A percentile compares a stretch with the other conserved stretches of the same genome.
Conservation (phyloP, 2,329 filamentous ascomycete species). For the Penicillium sp. region DNA sequence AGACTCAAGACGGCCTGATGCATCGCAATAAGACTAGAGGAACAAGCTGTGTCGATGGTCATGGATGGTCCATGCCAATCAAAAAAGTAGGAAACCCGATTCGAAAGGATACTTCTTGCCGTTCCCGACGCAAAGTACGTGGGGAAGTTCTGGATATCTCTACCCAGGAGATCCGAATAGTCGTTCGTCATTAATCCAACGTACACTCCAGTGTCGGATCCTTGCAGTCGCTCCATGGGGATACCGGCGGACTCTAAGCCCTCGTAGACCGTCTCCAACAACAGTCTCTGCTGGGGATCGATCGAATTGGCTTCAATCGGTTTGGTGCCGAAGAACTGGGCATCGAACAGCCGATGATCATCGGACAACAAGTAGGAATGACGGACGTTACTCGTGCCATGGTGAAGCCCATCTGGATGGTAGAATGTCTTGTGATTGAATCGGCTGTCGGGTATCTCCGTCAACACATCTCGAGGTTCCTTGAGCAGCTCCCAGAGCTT, state of each 20-base stretch:
- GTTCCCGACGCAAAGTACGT: conserved; percentile 31
- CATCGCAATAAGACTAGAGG: conserved; percentile 38
- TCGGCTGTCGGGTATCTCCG: conserved; percentile 18
- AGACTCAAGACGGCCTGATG: conserved; percentile 33
- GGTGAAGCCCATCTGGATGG: conserved; percentile 20
- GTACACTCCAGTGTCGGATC: conserved; percentile 24
- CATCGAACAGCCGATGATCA: conserved; percentile 24
- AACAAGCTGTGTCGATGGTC: conserved; percentile 47
- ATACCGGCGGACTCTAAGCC: conserved; percentile 22
- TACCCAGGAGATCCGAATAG: conserved; percentile 21
- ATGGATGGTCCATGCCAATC: conserved; percentile 37
- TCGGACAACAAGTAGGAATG: conserved; percentile 24
- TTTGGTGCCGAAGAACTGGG: conserved; percentile 26
- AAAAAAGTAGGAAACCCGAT: conserved; percentile 39
- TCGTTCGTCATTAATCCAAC: conserved; percentile 28
- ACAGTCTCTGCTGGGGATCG: conserved; percentile 26
- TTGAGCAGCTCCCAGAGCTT: conserved; percentile 26
- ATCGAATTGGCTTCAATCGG: conserved; percentile 29
- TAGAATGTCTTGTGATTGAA: conserved; percentile 24
- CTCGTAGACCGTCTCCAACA: conserved; percentile 27
- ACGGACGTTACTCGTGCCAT: conserved; percentile 24
- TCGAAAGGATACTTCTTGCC: conserved; percentile 37
- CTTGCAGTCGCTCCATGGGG: conserved; percentile 22
- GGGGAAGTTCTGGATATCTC: conserved; percentile 21
- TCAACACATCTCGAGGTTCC: conserved; percentile 22